phyloP scores from a whole-genome alignment of 2,329 filamentous ascomycete genomes.

The Seiridium cupressi region DNA sequence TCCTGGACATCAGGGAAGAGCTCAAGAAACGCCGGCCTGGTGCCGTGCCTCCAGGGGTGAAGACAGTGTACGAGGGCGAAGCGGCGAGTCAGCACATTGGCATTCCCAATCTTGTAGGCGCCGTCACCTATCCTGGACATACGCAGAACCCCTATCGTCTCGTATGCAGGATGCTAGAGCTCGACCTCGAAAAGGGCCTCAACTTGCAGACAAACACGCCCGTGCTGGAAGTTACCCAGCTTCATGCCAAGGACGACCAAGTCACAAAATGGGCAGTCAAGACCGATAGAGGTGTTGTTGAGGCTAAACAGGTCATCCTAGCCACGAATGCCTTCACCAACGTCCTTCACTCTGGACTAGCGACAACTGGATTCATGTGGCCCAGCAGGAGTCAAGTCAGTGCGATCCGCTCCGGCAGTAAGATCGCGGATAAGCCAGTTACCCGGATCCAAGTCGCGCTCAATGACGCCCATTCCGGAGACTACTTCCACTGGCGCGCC shows the following conservation, averaged over 20 bases:
- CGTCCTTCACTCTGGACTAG: conserved; percentile 34
- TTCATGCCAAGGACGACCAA: conserved; percentile 4
- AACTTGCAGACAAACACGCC: conserved; percentile 44
- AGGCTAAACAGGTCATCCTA: conserved; percentile 40
- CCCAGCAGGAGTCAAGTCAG: conserved; percentile 46
- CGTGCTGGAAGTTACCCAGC: conserved; percentile 22
- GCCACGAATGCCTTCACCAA: conserved; percentile 51
- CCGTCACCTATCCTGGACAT: conserved; percentile 16
- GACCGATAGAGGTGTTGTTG: conserved; percentile 38
- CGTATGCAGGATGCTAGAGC: conserved; percentile 9
- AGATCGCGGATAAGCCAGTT: conserved; percentile 19
- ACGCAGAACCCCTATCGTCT: conserved; percentile 16
- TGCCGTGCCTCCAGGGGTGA: background rate
- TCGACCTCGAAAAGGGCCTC: conserved; percentile 7
- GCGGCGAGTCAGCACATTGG: conserved; percentile 13
- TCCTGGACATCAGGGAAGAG: background rate
- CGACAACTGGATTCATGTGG: conserved; percentile 36
- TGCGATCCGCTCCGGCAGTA: conserved; percentile 32
- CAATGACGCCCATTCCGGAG: conserved; percentile 29
- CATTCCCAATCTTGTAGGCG: conserved; percentile 17
- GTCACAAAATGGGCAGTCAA: conserved; percentile 30
- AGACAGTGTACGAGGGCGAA: conserved; percentile 13
- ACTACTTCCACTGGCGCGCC: conserved; percentile 33
- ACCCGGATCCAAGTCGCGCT: conserved; percentile 18
- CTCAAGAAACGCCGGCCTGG: conserved; percentile 1